Percentiles rank a stretch among this genome's conserved stretches.
Conservation (phyloP, 2,329 filamentous ascomycete genomes). For the Paradendryphiella salina region DNA sequence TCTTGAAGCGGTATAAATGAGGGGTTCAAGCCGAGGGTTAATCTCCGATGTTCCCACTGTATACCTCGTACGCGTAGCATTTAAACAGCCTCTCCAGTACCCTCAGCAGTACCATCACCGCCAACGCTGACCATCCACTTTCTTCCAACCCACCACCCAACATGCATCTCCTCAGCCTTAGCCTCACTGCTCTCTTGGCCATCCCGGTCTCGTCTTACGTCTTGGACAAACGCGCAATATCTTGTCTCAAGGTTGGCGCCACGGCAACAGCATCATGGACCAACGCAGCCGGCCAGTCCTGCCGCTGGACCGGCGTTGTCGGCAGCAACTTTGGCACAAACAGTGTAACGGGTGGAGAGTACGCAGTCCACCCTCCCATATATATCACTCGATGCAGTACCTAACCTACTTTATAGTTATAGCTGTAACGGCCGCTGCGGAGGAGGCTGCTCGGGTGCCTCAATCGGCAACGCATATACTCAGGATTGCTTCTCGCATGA, state of each 20-base stretch:
- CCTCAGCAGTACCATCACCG: neutral
- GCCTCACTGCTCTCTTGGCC: constrained; percentile 6
- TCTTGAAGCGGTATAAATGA: constrained; percentile 5
- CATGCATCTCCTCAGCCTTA: constrained; percentile 8
- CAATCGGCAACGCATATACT: constrained; percentile 55
- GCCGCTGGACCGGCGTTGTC: constrained; percentile 52
- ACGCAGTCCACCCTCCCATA: constrained; percentile 15
- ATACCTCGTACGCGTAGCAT: neutral
- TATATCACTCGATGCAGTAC: neutral
- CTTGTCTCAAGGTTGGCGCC: constrained; percentile 47
- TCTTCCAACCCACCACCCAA: neutral
- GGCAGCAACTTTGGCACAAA: constrained; percentile 56
- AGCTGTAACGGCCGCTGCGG: constrained; percentile 57
- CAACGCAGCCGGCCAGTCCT: constrained; percentile 49
- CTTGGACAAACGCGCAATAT: constrained; percentile 34
- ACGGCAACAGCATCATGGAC: constrained; percentile 55
- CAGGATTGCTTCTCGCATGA: constrained; percentile 58
- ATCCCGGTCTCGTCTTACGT: neutral
- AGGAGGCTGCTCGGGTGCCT: constrained; percentile 51
- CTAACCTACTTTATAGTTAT: constrained; percentile 45
- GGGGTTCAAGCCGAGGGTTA: neutral
- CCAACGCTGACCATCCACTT: neutral
- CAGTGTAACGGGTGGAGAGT: constrained; percentile 53
- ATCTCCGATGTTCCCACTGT: neutral
- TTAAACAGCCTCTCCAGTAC: neutral